Conservation (phyloP, 371 early-diverging fungal genomes). For the Apophysomyces ossiformis region DNA sequence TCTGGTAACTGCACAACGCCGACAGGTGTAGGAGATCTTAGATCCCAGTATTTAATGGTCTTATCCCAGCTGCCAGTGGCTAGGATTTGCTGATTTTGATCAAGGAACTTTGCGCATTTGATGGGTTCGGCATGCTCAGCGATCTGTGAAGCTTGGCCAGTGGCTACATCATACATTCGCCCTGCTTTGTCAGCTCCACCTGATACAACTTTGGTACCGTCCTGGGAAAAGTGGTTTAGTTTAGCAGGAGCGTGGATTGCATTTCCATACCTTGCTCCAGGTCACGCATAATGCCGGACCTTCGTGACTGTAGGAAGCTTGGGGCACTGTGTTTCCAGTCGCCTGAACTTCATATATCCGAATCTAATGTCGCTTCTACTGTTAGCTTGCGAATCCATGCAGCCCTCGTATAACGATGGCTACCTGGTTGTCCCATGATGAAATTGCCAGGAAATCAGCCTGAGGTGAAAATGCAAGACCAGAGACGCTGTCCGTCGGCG, state of each 20-base stretch:
- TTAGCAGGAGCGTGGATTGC: background rate
- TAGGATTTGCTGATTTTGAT: conserved; percentile 67
- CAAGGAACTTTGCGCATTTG: conserved; percentile 73
- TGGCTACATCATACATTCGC: conserved; percentile 76
- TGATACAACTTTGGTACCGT: conserved; percentile 85
- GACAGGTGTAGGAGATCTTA: conserved; percentile 70
- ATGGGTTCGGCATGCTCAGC: conserved; percentile 87
- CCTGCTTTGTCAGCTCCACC: conserved; percentile 89
- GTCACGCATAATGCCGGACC: conserved; percentile 81
- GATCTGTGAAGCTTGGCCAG: conserved; percentile 79
- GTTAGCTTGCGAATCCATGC: background rate
- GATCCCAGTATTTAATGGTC: conserved; percentile 89
- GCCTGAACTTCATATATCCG: conserved; percentile 88
- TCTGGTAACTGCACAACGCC: conserved; percentile 74
- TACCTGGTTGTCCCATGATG: conserved; percentile 95
- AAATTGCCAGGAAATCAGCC: conserved; percentile 84
- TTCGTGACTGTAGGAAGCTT: conserved; percentile 82
- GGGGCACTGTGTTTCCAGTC: conserved; percentile 73
- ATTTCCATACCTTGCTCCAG: conserved; percentile 84
- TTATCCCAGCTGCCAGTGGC: conserved; percentile 97
- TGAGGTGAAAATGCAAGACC: conserved; percentile 79
- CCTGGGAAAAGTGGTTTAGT: conserved; percentile 52
- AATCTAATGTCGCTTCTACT: conserved; percentile 58
- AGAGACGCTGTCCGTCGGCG: conserved; percentile 87
- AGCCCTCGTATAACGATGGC: background rate